phyloP scores from a whole-genome alignment of 306 rosid genomes.

The Arachis stenosperma region DNA sequence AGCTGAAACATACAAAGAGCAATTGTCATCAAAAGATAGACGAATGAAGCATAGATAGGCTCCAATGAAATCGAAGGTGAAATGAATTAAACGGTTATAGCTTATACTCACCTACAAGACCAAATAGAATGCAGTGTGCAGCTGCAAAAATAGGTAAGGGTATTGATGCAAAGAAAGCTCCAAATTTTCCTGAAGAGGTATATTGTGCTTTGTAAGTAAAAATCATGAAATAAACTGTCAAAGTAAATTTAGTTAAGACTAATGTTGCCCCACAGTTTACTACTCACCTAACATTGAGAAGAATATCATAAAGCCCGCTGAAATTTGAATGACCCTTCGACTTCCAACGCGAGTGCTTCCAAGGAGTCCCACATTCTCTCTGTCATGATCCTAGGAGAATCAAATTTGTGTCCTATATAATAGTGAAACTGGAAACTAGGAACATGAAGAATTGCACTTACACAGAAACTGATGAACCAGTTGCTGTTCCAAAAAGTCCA shows the following conservation, averaged over 20 bases:
- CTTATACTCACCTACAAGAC: constrained; percentile 82
- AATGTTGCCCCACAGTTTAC: constrained; percentile 11
- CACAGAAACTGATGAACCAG: constrained; percentile 91
- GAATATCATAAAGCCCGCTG: constrained; percentile 98
- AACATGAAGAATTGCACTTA: constrained; percentile 45
- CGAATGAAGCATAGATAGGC: constrained; percentile 17
- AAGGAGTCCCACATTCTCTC: constrained; percentile 96
- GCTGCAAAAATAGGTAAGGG: constrained; percentile 96
- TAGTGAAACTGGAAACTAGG: constrained; percentile 22
- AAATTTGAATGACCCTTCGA: constrained; percentile 95
- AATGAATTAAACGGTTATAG: not conserved
- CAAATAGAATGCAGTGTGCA: constrained; percentile 85
- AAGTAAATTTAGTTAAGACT: constrained; percentile 5
- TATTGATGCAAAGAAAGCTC: constrained; percentile 95
- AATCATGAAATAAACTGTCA: constrained; percentile 3
- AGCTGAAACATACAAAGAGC: constrained; percentile 55
- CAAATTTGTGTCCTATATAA: constrained; percentile 20
- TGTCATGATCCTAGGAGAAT: constrained; percentile 40
- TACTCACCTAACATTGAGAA: constrained; percentile 88
- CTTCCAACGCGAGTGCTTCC: constrained; percentile 99
- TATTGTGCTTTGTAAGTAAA: constrained; percentile 17
- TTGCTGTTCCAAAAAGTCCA: constrained; percentile 91
- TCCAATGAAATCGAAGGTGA: constrained; percentile 5
- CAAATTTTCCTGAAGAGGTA: constrained; percentile 80
- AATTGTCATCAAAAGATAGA: constrained; percentile 26